phyloP scores from a whole-genome alignment of 2,329 filamentous ascomycete species.

The Fusarium sp. region DNA sequence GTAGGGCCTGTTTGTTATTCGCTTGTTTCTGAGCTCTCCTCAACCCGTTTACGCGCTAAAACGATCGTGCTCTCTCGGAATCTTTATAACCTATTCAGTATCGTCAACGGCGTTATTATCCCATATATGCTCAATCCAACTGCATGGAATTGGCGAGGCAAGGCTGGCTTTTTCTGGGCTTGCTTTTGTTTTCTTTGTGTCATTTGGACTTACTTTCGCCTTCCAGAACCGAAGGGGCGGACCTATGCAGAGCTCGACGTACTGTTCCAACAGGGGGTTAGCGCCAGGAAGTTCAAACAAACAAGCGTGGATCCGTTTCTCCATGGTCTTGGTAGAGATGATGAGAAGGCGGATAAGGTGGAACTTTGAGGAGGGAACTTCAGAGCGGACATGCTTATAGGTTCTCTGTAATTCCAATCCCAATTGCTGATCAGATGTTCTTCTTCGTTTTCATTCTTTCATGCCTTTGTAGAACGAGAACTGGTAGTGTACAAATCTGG shows the following conservation, averaged over 20 bases:
- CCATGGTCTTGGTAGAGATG: neutral
- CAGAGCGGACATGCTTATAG: neutral
- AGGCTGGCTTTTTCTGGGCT: conserved; percentile 46
- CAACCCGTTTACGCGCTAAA: conserved; percentile 55
- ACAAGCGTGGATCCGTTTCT: conserved; percentile 1
- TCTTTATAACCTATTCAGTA: conserved; percentile 47
- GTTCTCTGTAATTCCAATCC: neutral
- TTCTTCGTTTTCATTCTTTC: neutral
- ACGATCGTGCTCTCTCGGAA: conserved; percentile 52
- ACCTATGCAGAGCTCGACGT: conserved; percentile 48
- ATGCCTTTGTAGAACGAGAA: neutral
- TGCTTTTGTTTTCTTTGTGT: conserved; percentile 28
- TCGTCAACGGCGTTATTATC: conserved; percentile 36
- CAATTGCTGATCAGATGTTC: neutral
- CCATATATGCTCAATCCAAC: conserved; percentile 48
- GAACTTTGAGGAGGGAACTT: conserved; percentile 1
- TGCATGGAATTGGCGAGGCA: conserved; percentile 43
- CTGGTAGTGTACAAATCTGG: neutral
- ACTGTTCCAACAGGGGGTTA: conserved; percentile 28
- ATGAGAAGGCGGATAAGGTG: neutral
- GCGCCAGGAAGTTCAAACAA: conserved; percentile 36
- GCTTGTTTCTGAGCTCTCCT: conserved; percentile 56
- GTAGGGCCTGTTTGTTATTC: conserved; percentile 80
- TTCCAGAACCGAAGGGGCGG: conserved; percentile 48
- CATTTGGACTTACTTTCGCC: conserved; percentile 46